Evolutionary conservation across 257 asterid species (phyloP), one percentile per base, ranked within the genome.

Genomic region (Capsicum rhomboideum): DNA sequence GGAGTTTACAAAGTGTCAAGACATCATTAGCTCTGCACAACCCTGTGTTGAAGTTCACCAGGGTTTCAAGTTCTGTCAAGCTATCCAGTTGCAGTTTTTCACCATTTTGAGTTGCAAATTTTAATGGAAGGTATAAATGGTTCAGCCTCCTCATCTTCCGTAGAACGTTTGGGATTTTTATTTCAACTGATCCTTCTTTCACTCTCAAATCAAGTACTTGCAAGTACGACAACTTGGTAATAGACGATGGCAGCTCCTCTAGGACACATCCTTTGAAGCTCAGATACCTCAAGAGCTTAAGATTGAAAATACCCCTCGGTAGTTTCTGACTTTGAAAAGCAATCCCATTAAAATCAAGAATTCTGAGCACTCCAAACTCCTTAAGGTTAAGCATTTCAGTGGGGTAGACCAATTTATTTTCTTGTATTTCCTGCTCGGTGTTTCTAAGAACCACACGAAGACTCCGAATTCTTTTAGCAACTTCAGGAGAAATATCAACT

Each of bases 71-170:
- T 14, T 82, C 72, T 63, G 61, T 85, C 80, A 87, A 66, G 68
- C 85, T 87, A 21, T 84, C 84, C 80, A 90, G 55, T 79, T 77
- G 56, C 79, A 88, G 17, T 52, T 88, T 88, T 20, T 59, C 12
- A 29, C 84, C 87, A 54, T 80, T 84, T 34, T 68, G 54, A 54
- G 88, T 85, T 20, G 0, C 37, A 83, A 90, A 90, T 66, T 77
- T 72, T 61, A 54, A n/a, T 3, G 90, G 93, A 52, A 90, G 93
- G 82, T 88, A 90, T 31, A 90, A 58, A 82, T 90, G 91, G 10
- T 77, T 81, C 7, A 85, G 50, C 52, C 81, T 44, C 79, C 46
- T 85, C 90, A 90, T 31, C 63, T 88, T 78, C 89, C 89, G 77
- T 21, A 90, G 80, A 37, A 88, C 85, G 29, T 90, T 84, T 12